Evolutionary conservation across 345 rosid genomes (phyloP).

Genomic region (Citrus unshiu): DNA sequence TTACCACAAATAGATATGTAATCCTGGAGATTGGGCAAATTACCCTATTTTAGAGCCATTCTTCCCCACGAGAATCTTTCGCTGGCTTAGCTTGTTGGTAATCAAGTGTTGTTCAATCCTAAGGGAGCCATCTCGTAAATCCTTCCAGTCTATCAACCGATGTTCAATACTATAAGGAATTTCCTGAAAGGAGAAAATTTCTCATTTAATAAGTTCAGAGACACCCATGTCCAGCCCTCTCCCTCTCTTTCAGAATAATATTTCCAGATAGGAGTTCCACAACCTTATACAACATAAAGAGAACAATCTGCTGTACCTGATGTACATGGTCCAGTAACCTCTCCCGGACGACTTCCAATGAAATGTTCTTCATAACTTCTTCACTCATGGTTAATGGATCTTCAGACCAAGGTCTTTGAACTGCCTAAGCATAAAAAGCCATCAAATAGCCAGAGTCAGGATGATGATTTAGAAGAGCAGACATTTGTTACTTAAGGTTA

Average conservation of each 20-base stretch:
- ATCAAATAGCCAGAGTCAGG: conserved; percentile 19
- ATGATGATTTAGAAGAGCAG: background rate
- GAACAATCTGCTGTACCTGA: conserved; percentile 47
- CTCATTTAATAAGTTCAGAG: background rate
- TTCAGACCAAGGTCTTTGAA: conserved; percentile 91
- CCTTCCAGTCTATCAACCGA: conserved; percentile 86
- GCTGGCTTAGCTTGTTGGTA: conserved; percentile 73
- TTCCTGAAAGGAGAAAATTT: conserved; percentile 46
- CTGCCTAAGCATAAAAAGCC: conserved; percentile 58
- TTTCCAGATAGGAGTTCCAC: background rate
- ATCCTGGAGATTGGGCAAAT: conserved; percentile 1
- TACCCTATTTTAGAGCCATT: conserved; percentile 86
- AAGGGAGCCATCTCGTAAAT: conserved; percentile 73
- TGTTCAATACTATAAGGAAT: conserved; percentile 78
- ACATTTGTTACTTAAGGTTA: background rate
- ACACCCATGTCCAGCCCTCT: background rate
- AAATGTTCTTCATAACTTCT: conserved; percentile 83
- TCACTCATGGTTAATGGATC: conserved; percentile 76
- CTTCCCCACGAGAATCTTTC: conserved; percentile 92
- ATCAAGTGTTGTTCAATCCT: conserved; percentile 88
- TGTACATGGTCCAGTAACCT: conserved; percentile 83
- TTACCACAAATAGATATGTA: background rate
- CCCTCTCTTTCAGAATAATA: background rate
- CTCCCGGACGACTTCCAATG: conserved; percentile 89
- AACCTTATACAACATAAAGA: background rate